Base-by-base conservation (phyloP, 2,329 filamentous ascomycete genomes). In the Annulohypoxylon truncatum region DNA sequence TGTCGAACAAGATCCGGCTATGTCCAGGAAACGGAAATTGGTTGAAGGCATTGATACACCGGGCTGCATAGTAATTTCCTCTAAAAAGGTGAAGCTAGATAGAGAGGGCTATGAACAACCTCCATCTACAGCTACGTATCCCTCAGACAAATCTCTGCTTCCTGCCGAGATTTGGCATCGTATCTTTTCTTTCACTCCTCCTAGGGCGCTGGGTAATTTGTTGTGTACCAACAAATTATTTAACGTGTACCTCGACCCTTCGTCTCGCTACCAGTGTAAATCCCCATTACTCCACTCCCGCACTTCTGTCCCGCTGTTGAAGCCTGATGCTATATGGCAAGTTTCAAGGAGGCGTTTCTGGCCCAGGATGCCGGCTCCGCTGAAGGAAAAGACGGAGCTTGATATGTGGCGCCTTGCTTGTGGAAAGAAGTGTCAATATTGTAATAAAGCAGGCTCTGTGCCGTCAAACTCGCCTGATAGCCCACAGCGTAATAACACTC, bases 341-440 rank as follows among this genome's bases (percentile, higher is more conserved):
- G 81, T 83, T 70, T 91, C 92, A 72, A 87, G 92, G 74, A 88
- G 88, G 72, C 79, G 81, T 18, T 89, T 87, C 76, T 87, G 87
- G 80, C 87, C 87, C 24, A 85, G 85, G 70, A 87, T 94, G 81
- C 92, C 92, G 48, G 83, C 84, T 60, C 92, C 92, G 26, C 82
- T 95, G 52, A 80, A 82, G 55, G 85, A 83, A 62, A 86, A 85
- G 75, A 86, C 87, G 42, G 92, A 96, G 77, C 81, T 92, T 69
- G 86, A 90, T 42, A 94, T 94, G 91, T 93, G 92, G 87, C 87
- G 86, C 73, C 81, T 96, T 53, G 83, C 88, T 33, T 89, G 87
- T 77, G 85, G 87, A 50, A 81, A 75, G 28, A 79, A 75, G 58
- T 96, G 93, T 77, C 89, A 94, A 74, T 87, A 89, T 70, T 96